phyloP scores from a whole-genome alignment of 148 eudicot genomes.

The Drosera capensis region DNA sequence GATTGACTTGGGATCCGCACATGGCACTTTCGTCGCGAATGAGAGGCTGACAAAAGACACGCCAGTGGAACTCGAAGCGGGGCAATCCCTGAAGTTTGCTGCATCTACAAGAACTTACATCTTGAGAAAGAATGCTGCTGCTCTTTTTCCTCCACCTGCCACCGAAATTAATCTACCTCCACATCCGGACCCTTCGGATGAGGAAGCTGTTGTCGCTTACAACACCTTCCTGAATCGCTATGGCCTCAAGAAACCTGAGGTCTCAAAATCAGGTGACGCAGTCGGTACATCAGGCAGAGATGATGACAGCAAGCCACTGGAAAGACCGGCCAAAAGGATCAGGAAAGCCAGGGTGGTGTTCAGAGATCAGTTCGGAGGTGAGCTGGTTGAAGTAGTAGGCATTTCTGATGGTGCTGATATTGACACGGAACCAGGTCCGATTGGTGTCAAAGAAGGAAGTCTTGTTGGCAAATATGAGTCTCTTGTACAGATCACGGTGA shows the following conservation, averaged over 20 bases:
- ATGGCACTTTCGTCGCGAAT: constrained; percentile 96
- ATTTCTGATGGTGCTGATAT: constrained; percentile 97
- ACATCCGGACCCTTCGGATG: constrained; percentile 82
- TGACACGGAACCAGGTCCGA: constrained; percentile 92
- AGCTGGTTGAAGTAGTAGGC: too few species aligned
- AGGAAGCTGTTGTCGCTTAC: too few species aligned
- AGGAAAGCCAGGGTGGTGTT: constrained; percentile 53
- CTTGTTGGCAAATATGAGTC: constrained; percentile 95
- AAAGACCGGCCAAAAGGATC: constrained; percentile 53
- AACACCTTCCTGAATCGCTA: constrained; percentile 57
- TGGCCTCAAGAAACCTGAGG: constrained; percentile 28
- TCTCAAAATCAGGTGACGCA: too few species aligned
- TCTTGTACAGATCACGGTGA: constrained; percentile 64
- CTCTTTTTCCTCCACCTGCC: constrained; percentile 61
- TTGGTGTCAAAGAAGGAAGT: constrained; percentile 94
- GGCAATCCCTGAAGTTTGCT: constrained; percentile 89
- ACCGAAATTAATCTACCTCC: constrained; percentile 57
- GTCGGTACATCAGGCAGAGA: constrained; percentile 13
- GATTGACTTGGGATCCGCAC: constrained; percentile 92
- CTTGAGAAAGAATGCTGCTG: constrained; percentile 63
- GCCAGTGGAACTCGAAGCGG: constrained; percentile 81
- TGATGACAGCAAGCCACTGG: constrained; percentile 16
- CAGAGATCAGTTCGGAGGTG: too few species aligned
- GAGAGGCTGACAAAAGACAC: constrained; percentile 79
- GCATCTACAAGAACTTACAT: constrained; percentile 82